A percentile compares a stretch with the other conserved stretches of the same genome.
phyloP scores from a whole-genome alignment of 768 basidiomycete species.

The Pleurotus djamor region DNA sequence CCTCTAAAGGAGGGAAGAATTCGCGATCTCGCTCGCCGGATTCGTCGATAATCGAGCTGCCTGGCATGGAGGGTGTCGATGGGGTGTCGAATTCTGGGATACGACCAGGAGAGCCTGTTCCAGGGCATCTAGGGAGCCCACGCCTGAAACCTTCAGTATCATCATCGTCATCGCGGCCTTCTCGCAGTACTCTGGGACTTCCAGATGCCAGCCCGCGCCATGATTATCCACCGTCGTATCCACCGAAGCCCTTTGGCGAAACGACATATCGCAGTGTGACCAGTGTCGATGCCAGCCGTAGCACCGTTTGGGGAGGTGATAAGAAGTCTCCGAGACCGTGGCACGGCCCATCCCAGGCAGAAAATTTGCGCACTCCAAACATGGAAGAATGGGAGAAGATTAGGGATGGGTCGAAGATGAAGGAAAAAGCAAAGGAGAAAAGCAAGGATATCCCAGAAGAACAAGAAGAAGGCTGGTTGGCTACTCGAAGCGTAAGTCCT shows the following conservation, averaged over 20 bases:
- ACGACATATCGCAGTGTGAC: background rate
- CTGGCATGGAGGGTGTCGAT: background rate
- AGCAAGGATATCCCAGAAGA: slow-evolving; percentile 33
- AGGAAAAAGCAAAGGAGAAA: slow-evolving; percentile 19
- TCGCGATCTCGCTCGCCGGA: background rate
- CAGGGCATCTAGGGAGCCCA: background rate
- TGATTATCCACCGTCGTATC: background rate
- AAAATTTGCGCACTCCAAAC: background rate
- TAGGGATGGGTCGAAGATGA: background rate
- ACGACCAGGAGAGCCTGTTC: background rate
- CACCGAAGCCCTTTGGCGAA: background rate
- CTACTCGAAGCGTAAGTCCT: slow-evolving; percentile 18
- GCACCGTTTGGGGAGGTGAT: background rate
- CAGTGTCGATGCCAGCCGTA: background rate
- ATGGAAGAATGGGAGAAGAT: background rate
- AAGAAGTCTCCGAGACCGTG: background rate
- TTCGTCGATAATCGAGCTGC: background rate
- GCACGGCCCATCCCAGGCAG: background rate
- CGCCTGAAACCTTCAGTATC: background rate
- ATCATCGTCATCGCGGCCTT: background rate
- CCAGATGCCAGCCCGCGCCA: background rate
- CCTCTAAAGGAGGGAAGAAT: background rate
- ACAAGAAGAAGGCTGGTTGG: slow-evolving; percentile 33
- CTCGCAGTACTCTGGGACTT: background rate
- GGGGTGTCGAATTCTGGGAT: background rate